Conservation (phyloP, 768 basidiomycete species). For the Mycena polygramma region DNA sequence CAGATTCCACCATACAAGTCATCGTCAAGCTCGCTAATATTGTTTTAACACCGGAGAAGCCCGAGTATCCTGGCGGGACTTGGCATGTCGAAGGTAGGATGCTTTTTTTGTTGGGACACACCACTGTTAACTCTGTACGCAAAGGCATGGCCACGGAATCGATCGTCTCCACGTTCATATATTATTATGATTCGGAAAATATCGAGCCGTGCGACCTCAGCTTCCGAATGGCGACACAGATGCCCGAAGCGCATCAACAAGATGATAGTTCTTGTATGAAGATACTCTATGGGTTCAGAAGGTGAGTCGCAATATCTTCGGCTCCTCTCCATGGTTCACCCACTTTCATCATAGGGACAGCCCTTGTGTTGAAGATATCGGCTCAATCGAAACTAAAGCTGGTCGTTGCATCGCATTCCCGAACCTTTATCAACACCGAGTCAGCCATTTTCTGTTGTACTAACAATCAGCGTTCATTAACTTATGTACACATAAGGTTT, state of each 20-base stretch:
- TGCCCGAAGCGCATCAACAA: slow-evolving; percentile 43
- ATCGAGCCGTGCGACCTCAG: slow-evolving; percentile 46
- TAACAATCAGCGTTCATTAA: no score
- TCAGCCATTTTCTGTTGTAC: slow-evolving; percentile 13
- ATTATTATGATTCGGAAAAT: slow-evolving; percentile 49
- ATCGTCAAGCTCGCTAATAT: slow-evolving; percentile 57
- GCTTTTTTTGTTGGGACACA: neutral
- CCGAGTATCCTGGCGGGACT: slow-evolving; percentile 50
- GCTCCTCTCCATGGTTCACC: neutral
- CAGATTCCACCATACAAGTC: slow-evolving; percentile 45
- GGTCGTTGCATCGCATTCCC: slow-evolving; percentile 46
- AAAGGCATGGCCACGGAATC: slow-evolving; percentile 42
- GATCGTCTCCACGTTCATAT: slow-evolving; percentile 45
- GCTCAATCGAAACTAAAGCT: slow-evolving; percentile 37
- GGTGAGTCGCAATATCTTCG: slow-evolving; percentile 5
- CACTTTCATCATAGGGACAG: slow-evolving; percentile 15
- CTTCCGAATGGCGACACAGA: slow-evolving; percentile 45
- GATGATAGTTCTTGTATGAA: slow-evolving; percentile 27
- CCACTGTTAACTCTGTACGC: neutral
- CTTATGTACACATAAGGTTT: slow-evolving; percentile 5
- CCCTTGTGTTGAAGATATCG: slow-evolving; percentile 35
- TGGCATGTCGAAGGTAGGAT: slow-evolving; percentile 55
- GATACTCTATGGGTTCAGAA: slow-evolving; percentile 21
- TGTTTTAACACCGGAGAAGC: slow-evolving; percentile 51
- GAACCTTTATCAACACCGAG: slow-evolving; percentile 47